Conservation (phyloP, 192 early-diverging fungal genomes). For the Coemansia biformis region DNA sequence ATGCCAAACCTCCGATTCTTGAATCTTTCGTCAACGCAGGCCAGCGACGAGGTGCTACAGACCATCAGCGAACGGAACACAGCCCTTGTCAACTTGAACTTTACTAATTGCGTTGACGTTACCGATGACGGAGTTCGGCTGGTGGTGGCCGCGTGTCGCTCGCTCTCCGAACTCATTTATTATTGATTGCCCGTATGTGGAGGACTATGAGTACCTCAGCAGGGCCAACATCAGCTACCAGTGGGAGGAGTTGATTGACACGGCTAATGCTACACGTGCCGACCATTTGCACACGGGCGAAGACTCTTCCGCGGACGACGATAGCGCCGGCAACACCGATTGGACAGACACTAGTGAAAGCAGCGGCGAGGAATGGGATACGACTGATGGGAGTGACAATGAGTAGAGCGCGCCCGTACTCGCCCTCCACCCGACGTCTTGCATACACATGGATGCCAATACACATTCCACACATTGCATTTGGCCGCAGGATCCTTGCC, state of each 20-base stretch:
- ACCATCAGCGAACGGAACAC: background rate
- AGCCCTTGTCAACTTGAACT: background rate
- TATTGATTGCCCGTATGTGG: constrained; percentile 2
- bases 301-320: too few species aligned
- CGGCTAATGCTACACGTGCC: too few species aligned
- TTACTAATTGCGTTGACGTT: background rate
- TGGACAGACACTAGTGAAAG: too few species aligned
- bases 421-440: too few species aligned
- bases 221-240: background rate
- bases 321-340: too few species aligned
- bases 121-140: background rate
- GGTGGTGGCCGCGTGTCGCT: background rate
- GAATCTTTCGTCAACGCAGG: constrained; percentile 1
- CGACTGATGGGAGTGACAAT: too few species aligned
- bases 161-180: background rate
- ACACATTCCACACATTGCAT: too few species aligned
- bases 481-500: too few species aligned
- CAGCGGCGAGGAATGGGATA: too few species aligned
- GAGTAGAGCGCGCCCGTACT: too few species aligned
- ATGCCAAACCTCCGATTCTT: constrained; percentile 1
- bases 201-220: background rate
- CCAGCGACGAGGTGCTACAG: background rate
- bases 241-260: constrained; percentile 1
- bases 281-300: too few species aligned
- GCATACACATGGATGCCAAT: too few species aligned